Percentiles rank a stretch among this genome's conserved stretches.
phyloP scores from a whole-genome alignment of 441 rosid genomes.

The Gossypium trilobum region DNA sequence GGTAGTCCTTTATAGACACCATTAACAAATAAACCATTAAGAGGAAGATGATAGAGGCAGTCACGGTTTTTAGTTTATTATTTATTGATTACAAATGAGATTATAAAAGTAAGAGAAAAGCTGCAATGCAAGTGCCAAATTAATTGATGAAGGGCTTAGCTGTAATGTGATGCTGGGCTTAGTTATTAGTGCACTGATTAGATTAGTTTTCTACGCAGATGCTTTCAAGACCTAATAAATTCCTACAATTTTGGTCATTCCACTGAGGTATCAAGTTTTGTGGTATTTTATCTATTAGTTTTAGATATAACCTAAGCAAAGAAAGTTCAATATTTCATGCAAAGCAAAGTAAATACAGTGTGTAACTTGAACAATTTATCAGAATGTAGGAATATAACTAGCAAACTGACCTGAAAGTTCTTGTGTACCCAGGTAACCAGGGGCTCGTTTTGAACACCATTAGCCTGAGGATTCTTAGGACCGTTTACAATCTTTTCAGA shows the following conservation, averaged over 20 bases:
- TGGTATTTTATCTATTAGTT: not conserved
- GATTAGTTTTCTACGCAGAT: not conserved
- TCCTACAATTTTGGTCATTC: not conserved
- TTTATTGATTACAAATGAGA: not conserved
- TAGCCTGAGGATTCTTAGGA: slow-evolving; percentile 39
- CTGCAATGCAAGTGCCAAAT: not conserved
- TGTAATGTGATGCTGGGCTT: not conserved
- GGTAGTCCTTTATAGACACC: not conserved
- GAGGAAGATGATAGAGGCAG: not conserved
- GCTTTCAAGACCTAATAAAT: not conserved
- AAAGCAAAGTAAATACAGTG: not conserved
- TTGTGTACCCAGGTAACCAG: slow-evolving; percentile 89
- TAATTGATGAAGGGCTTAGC: not conserved
- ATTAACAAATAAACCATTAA: not conserved
- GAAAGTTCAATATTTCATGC: not conserved
- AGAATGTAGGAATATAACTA: not conserved
- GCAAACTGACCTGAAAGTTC: slow-evolving; percentile 62
- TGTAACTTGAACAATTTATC: not conserved
- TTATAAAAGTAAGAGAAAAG: not conserved
- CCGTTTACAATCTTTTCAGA: slow-evolving; percentile 70
- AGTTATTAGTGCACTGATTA: not conserved
- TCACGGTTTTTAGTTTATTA: not conserved
- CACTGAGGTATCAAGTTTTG: not conserved
- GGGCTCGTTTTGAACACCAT: slow-evolving; percentile 69
- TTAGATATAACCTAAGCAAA: not conserved